Conservation (phyloP, 345 rosid species). For the Salix koriyanagi region DNA sequence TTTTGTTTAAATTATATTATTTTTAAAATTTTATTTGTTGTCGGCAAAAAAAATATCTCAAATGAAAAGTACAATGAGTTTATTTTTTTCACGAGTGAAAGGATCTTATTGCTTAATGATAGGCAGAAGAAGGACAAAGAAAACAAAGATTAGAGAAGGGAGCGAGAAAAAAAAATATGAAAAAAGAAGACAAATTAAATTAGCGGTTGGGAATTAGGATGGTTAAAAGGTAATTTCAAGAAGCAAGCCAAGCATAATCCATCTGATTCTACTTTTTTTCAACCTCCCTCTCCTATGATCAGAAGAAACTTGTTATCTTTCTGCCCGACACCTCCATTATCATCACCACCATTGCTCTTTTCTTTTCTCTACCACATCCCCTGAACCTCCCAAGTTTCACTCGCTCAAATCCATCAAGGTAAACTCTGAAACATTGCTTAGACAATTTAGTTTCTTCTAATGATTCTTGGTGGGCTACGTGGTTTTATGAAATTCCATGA, state of each 20-base stretch:
- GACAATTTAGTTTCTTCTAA: neutral
- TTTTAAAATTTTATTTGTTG: too few relatives aligned
- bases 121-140: neutral
- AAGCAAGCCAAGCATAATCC: neutral
- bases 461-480: neutral
- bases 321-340: constrained; percentile 1
- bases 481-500: neutral
- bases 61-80: too few relatives aligned
- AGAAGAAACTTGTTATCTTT: constrained; percentile 29
- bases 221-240: neutral
- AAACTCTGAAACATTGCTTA: constrained; percentile 17
- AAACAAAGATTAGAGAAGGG: too few relatives aligned
- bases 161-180: neutral
- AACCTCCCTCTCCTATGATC: constrained; percentile 28
- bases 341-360: neutral
- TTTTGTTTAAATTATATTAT: too few relatives aligned
- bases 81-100: neutral
- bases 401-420: constrained; percentile 22
- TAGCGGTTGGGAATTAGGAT: neutral
- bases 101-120: neutral
- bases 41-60: too few relatives aligned
- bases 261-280: neutral
- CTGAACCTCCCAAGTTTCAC: neutral
- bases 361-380: neutral
- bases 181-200: neutral